Evolutionary conservation across 257 asterid genomes (phyloP), one percentile per base, ranked within the genome.

Genomic region (Jaltomata sinuosa): DNA sequence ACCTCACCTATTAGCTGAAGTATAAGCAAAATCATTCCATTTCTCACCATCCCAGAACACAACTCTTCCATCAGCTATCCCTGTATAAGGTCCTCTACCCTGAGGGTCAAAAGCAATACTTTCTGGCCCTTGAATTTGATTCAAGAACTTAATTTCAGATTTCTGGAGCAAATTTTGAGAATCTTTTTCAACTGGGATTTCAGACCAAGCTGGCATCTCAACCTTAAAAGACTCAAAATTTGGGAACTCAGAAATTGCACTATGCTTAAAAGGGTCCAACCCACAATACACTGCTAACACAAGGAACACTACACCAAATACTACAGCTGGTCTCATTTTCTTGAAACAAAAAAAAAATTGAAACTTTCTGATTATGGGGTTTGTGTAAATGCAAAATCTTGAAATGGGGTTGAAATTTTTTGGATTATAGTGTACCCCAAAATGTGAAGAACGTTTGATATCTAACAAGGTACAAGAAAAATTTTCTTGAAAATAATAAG

Each of bases 71-170:
- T 96, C 99, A 84, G 99, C 98, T 3, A 96, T 90, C 16, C 99
- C 98, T 18, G 98, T 92, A 83, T 96, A 94, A 12, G 98, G 99
- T 59, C 99, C 99, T 21, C 96, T 94, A 52, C 98, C 98, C 84
- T 82, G 89, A 16, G 95, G 93, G 85, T 94, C 98, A 78, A 96
- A 96, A 0, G 93, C 95, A 79, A 96, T 81, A 92, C 99, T 96
- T 84, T 93, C 97, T 76, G 99, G 98, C 7, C 98, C 99, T 62
- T 94, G 98, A 45, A 93, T 85, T 85, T 93, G 93, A 83, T 93
- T 91, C 89, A 91, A 27, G 84, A 94, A 96, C 95, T 85, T 94
- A 64, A 96, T 88, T 85, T 96, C 97, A 86, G 98, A 93, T 82
- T 89, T 94, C 90, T 93, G 97, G 19, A 96, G 94, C 89, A 93